Evolutionary conservation across 805 yeast genomes (phyloP), one percentile per base, ranked within the genome.

Genomic region (Zygotorulaspora florentina): DNA sequence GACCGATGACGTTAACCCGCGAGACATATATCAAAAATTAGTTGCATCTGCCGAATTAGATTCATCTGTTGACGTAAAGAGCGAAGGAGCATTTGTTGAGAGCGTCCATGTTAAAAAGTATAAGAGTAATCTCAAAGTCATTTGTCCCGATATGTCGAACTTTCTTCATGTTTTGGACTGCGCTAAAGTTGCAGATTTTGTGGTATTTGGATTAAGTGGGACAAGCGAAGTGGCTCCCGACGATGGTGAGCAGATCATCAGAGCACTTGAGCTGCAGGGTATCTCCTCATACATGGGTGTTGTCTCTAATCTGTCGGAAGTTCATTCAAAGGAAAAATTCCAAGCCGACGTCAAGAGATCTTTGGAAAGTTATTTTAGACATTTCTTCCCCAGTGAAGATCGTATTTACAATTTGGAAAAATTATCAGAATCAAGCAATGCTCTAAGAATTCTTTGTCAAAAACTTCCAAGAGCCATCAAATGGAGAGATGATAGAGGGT

Each of bases 401-500:
- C 85, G 82, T 64, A 69, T 95, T 15, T 90, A 71, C 65, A 81
- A 83, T 36, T 65, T 87, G 42, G 95, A 87, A 53, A 71, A 68
- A 39, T 67, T 70, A 12, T 73, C 85, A 2, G 98, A 93, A 53
- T 74, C 85, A n/a, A 54, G 75, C 15, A 86, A 85, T 57, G 81
- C 87, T 36, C 72, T 85, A 35, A 79, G 99, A 64, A 71, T 74
- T 3, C 58, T 93, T 20, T 85, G 96, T 60, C 97, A 91, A 59
- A 86, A 82, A 67, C 79, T 83, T 57, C 99, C 99, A 23, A 83
- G 81, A 59, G 79, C 87, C 1, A 73, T 95, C 39, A 79, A 78
- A 18, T 93, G 99, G 98, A 82, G 98, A 68, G 97, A 91, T 56
- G 69, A 81, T n/a, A 75, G 99, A 61, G 91, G 96, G 7, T 93